Base-by-base conservation (phyloP, 371 early-diverging fungal species). In the Batkoa obscura region DNA sequence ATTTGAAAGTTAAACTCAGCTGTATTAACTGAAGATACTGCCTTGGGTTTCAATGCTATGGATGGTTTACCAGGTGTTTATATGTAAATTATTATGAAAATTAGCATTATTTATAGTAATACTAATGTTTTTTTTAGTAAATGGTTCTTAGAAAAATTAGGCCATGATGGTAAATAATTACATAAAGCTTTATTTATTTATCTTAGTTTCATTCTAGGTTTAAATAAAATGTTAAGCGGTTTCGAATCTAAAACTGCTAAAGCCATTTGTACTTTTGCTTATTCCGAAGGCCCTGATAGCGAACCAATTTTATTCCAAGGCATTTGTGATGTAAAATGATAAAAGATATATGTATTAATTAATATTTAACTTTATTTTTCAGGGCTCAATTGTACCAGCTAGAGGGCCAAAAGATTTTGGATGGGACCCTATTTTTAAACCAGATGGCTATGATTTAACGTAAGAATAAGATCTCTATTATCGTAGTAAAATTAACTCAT, bases 391-490 rank as follows among this genome's bases (percentile, higher is more conserved):
- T 59, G 94, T 95, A 0, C 66, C 70, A 50, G 73, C 94, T n/a
- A 77, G 91, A 46, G 97, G 95, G 0, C 81, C 88, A 2, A 64
- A 68, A 9, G 64, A 67, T 54, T 94, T 94, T 72, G 97, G 97
- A 15, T 96, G 97, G 97, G 94, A 94, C 73, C 86, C 93, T 2
- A 72, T 90, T 32, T 95, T 96, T 64, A 70, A 84, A 69, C 94
- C 95, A 12, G 78, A 80, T 54, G 94, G 91, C 9, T 80, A 72
- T 59, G 70, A 79, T 43, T 56, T 70, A 60, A 88, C 88, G 72
- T 76, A 68, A 60, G 67, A 49, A 36, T 37, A 17, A 37, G 23
- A 23, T 39, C 35, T 32, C 9, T 36, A 46, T 15, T 17, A 30
- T 32, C 10, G 33, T 35, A 6, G 36, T 17, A 52, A 35, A 64